phyloP scores from a whole-genome alignment of 2,329 filamentous ascomycete species.

The Colletotrichum gigasporum region DNA sequence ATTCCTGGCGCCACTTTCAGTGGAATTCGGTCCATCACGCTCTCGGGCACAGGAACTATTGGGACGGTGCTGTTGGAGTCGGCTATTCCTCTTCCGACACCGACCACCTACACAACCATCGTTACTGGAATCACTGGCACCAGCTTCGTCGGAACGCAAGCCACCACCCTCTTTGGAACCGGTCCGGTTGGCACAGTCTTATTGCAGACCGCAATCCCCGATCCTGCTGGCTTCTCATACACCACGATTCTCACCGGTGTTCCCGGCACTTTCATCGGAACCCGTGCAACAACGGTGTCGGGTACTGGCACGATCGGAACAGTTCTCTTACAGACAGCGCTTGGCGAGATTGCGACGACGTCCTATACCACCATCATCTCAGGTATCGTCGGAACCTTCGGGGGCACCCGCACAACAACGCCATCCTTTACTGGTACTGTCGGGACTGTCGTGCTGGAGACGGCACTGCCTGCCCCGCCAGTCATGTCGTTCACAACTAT shows the following conservation, averaged over 20 bases:
- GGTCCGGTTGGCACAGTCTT: not conserved
- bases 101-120: not conserved
- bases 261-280: not conserved
- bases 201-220: not conserved
- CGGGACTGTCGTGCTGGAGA: not conserved
- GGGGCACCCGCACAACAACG: not conserved
- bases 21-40: not conserved
- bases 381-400: not conserved
- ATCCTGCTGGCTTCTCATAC: not conserved
- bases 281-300: not conserved
- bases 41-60: not conserved
- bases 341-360: too few relatives aligned
- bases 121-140: not conserved
- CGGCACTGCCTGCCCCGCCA: not conserved
- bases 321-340: not conserved
- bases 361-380: constrained; percentile 14
- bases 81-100: not conserved
- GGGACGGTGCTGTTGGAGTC: not conserved
- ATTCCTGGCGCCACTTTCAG: not conserved
- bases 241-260: not conserved
- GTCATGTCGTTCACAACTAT: not conserved
- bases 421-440: constrained; percentile 2
- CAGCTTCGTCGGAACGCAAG: not conserved
- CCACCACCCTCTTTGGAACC: not conserved
- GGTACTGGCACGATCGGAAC: not conserved